Base-by-base conservation (phyloP, 768 basidiomycete species). In the Ramaria rubella region DNA sequence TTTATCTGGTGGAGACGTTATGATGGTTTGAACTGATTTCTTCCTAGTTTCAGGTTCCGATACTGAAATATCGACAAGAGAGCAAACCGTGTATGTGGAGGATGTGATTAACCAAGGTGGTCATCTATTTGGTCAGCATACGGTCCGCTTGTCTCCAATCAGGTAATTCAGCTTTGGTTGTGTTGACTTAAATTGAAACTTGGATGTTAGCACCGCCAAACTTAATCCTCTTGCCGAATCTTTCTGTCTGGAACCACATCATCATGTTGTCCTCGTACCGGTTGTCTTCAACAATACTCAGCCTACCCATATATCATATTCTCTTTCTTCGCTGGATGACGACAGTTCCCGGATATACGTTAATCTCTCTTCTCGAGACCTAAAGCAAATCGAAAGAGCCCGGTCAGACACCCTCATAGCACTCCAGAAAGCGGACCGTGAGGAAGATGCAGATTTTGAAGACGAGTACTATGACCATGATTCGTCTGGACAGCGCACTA, bases 111-210 rank as follows among this genome's bases (percentile, higher is more conserved):
- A 64, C 21, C 61, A 62, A 23, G 58, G 61, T 48, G 40, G 57
- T 14, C 71, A 73, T 63, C 63, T 77, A 11, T 63, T 67, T 5
- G 94, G 94, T 31, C 86, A 93, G 68, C 91, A 94, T 65, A 94
- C 91, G 0, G 87, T 98, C 51, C 83, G 87, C 61, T 86, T 94
- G 80, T 90, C 92, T 0, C 94, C 94, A 9, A 92, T 91, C 63
- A 91, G 69, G 75, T 72, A 51, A 42, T 27, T 52, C 15, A 30
- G 24, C 27, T 23, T 11, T 5, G 14, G 34, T 14, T 50, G 5
- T 27, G 27, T 23, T 33, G 30, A 26, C 30, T n/a, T 34, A 12
- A 31, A 45, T 31, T 29, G 54, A 36, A 24, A 49, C 38, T 54
- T 55, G 14, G 34, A 27, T 12, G 33, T 26, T 52, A 75, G 93